Evolutionary conservation across 495 filamentous ascomycete species (phyloP).

Genomic region (Talaromyces liani): DNA sequence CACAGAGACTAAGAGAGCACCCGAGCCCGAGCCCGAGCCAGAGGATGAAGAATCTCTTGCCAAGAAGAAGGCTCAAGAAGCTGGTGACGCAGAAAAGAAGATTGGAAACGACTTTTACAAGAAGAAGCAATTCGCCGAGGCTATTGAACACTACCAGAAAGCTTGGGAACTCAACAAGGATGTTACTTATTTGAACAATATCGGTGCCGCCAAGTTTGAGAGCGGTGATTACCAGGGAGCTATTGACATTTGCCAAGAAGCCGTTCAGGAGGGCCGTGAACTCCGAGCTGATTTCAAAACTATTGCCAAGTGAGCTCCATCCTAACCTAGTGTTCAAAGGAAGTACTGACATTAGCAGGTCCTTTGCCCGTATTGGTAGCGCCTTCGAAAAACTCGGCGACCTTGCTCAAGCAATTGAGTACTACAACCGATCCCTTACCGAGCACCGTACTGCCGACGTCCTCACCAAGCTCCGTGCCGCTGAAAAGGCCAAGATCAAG

Average conservation of each 20-base stretch:
- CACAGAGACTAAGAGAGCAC: conserved; percentile 47
- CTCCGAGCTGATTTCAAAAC: conserved; percentile 92
- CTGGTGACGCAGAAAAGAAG: conserved; percentile 90
- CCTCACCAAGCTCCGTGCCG: conserved; percentile 84
- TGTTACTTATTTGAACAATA: conserved; percentile 95
- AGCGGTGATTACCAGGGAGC: conserved; percentile 85
- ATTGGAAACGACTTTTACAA: conserved; percentile 95
- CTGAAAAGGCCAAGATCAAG: conserved; percentile 80
- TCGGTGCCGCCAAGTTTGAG: conserved; percentile 89
- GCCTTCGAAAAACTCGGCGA: conserved; percentile 87
- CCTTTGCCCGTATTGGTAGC: conserved; percentile 83
- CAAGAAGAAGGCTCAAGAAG: conserved; percentile 84
- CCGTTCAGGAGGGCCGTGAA: conserved; percentile 79
- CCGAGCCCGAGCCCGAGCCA: conserved; percentile 54
- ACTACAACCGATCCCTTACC: conserved; percentile 86
- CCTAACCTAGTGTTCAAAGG: background rate
- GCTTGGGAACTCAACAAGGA: conserved; percentile 95
- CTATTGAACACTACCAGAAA: conserved; percentile 91
- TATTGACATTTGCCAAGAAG: conserved; percentile 80
- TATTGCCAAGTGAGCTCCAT: conserved; percentile 68
- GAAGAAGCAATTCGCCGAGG: conserved; percentile 90
- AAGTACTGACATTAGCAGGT: conserved; percentile 30
- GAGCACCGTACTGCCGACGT: conserved; percentile 96
- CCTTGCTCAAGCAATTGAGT: conserved; percentile 72
- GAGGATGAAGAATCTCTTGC: conserved; percentile 74